Percentiles rank a stretch among this genome's conserved stretches.
phyloP scores from a whole-genome alignment of 768 basidiomycete genomes.

The Mycena galericulata region DNA sequence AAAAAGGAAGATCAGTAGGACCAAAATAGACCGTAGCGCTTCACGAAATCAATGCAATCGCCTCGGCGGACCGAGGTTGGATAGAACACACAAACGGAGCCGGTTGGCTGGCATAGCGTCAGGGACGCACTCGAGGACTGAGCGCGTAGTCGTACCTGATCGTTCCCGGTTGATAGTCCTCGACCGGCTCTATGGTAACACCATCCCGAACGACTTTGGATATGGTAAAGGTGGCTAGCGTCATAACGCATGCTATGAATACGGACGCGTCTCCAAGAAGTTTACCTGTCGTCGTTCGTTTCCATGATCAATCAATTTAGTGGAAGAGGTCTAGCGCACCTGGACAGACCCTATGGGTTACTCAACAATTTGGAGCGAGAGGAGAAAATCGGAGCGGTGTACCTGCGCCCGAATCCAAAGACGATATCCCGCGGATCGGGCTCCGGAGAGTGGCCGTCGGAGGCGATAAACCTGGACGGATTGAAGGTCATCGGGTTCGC shows the following conservation, averaged over 20 bases:
- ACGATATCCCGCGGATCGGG: conserved; percentile 36
- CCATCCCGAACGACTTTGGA: conserved; percentile 42
- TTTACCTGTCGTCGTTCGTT: conserved; percentile 40
- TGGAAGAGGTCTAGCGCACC: conserved; percentile 1
- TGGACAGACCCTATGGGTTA: conserved; percentile 21
- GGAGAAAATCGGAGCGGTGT: not conserved
- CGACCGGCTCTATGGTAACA: conserved; percentile 42
- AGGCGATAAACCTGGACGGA: conserved; percentile 20
- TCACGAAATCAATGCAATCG: conserved; percentile 31
- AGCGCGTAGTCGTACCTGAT: conserved; percentile 45
- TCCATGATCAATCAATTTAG: no score
- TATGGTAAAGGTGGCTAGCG: conserved; percentile 50
- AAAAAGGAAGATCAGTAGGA: not conserved
- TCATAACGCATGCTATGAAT: conserved; percentile 49
- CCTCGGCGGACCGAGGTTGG: conserved; percentile 26
- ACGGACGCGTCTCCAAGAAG: conserved; percentile 49
- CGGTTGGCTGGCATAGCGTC: conserved; percentile 29
- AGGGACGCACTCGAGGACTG: not conserved
- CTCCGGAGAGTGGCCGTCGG: conserved; percentile 16
- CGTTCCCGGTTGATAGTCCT: conserved; percentile 49
- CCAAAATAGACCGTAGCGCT: not conserved
- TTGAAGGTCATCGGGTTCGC: conserved; percentile 23
- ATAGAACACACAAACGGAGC: conserved; percentile 28
- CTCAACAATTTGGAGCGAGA: not conserved
- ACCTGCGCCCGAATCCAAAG: conserved; percentile 44